Conservation (phyloP, 257 asterid genomes). For the Pogostemon cablin region DNA sequence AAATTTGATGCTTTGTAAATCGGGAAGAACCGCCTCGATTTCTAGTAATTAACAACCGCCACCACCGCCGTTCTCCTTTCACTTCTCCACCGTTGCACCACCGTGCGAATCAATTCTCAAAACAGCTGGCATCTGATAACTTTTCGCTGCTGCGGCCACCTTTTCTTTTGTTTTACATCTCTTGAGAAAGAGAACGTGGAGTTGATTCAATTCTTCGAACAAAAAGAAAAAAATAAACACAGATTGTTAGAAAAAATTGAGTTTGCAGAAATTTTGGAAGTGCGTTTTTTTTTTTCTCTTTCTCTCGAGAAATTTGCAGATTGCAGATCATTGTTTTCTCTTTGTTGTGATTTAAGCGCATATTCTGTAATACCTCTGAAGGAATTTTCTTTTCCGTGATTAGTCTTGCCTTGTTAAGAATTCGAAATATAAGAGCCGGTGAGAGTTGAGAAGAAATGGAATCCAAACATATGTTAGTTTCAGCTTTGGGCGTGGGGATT, state of each 20-base stretch:
- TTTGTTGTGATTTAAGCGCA: not conserved
- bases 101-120: constrained; percentile 12
- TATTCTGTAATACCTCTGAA: not conserved
- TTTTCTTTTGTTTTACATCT: not conserved
- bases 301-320: not conserved
- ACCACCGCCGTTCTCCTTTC: constrained; percentile 29
- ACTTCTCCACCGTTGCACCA: constrained; percentile 16
- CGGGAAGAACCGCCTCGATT: constrained; percentile 59
- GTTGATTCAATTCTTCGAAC: not conserved
- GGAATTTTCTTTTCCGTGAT: constrained; percentile 23
- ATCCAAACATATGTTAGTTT: constrained; percentile 68
- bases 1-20: constrained; percentile 46
- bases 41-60: constrained; percentile 38
- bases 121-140: constrained; percentile 4
- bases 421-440: not conserved
- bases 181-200: not conserved
- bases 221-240: not conserved
- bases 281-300: not conserved
- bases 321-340: constrained; percentile 15
- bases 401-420: constrained; percentile 4
- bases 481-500: constrained; percentile 80
- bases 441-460: constrained; percentile 55
- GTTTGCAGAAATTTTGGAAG: not conserved
- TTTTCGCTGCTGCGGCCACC: constrained; percentile 14
- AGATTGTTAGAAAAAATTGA: not conserved